Conservation (phyloP, 2,329 filamentous ascomycete genomes). For the Emericellopsis cladophorae region DNA sequence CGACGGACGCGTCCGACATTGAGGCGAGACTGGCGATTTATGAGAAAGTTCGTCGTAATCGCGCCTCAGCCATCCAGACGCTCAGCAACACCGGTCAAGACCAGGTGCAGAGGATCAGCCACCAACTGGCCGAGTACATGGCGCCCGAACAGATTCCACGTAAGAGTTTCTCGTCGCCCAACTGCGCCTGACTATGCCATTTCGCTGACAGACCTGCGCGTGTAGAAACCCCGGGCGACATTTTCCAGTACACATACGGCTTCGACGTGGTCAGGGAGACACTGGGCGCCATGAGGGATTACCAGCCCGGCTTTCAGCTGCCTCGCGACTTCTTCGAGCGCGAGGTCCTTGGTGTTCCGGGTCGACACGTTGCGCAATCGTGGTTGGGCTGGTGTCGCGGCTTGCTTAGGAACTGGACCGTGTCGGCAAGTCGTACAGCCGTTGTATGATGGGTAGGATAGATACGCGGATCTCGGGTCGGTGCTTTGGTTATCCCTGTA, state of each 20-base stretch:
- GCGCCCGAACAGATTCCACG: conserved; percentile 15
- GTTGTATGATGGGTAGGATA: no score
- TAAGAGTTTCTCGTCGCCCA: conserved; percentile 3
- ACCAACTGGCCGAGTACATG: conserved; percentile 14
- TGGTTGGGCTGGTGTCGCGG: no score
- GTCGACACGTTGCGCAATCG: neutral
- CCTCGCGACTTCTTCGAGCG: conserved; percentile 9
- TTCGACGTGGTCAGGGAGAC: conserved; percentile 9
- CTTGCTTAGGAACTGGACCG: no score
- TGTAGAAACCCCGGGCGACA: conserved; percentile 3
- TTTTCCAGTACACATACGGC: conserved; percentile 7
- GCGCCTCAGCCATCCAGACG: conserved; percentile 22
- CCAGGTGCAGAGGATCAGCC: conserved; percentile 12
- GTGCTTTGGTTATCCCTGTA: no score
- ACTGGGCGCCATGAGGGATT: conserved; percentile 7
- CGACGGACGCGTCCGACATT: conserved; percentile 8
- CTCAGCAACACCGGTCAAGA: conserved; percentile 23
- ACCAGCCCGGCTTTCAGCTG: conserved; percentile 7
- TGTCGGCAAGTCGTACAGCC: no score
- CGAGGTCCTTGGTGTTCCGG: conserved; percentile 6
- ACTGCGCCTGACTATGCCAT: neutral
- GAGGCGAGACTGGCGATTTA: conserved; percentile 11
- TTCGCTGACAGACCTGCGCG: neutral
- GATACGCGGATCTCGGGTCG: no score
- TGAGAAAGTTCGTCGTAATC: conserved; percentile 10